Conservation (phyloP, 2,329 filamentous ascomycete genomes). For the Talaromyces islandicus region DNA sequence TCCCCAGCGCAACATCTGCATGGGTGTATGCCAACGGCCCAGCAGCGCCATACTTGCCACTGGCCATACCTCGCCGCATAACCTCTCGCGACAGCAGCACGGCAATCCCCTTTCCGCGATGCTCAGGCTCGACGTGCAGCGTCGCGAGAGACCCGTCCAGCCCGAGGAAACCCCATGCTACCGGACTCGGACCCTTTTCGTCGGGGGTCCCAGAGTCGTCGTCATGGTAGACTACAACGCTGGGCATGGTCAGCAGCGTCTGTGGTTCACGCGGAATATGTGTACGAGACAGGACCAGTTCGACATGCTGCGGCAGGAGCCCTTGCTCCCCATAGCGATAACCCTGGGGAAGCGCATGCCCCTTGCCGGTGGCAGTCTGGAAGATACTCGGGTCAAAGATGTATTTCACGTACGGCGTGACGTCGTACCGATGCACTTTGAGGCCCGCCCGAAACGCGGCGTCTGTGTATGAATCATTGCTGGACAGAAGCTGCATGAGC, state of each 20-base stretch:
- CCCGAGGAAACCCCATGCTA: slow-evolving; percentile 37
- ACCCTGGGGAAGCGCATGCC: slow-evolving; percentile 19
- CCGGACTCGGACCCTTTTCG: slow-evolving; percentile 14
- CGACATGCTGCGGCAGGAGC: slow-evolving; percentile 24
- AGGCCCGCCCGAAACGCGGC: slow-evolving; percentile 15
- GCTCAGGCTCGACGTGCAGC: slow-evolving; percentile 37
- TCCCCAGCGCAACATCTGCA: slow-evolving; percentile 31
- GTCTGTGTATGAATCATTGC: slow-evolving; percentile 13
- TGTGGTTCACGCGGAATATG: slow-evolving; percentile 30
- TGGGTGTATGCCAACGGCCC: slow-evolving; percentile 25
- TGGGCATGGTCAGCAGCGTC: slow-evolving; percentile 26
- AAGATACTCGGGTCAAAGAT: slow-evolving; percentile 23
- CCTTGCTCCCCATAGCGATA: slow-evolving; percentile 27
- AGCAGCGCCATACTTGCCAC: slow-evolving; percentile 4
- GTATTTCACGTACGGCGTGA: slow-evolving; percentile 31
- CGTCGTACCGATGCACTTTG: slow-evolving; percentile 23
- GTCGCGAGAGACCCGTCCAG: slow-evolving; percentile 32
- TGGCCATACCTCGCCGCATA: slow-evolving; percentile 24
- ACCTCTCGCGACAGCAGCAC: slow-evolving; percentile 24
- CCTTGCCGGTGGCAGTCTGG: not conserved
- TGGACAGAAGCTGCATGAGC: slow-evolving; percentile 22
- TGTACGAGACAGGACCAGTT: slow-evolving; percentile 34
- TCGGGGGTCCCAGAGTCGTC: slow-evolving; percentile 4
- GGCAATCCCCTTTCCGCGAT: slow-evolving; percentile 34
- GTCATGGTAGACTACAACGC: slow-evolving; percentile 28